Evolutionary conservation across 176 grass and related monocot species (phyloP).

Genomic region (Triticum dicoccoides): DNA sequence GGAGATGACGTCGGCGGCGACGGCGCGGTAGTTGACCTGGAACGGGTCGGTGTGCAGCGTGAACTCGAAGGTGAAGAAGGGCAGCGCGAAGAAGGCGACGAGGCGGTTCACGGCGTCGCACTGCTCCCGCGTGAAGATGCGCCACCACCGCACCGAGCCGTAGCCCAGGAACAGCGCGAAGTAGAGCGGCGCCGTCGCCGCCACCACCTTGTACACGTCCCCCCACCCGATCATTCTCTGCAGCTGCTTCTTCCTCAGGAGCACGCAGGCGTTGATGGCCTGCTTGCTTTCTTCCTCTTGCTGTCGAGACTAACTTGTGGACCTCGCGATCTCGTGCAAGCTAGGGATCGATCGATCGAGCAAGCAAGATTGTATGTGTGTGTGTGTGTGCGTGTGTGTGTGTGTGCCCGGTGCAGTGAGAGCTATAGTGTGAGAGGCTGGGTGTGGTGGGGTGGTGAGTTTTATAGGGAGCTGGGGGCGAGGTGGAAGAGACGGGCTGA

Average conservation of each 20-base stretch:
- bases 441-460: background rate
- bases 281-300: background rate
- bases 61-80: conserved; percentile 95
- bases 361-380: no score
- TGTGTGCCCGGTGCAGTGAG: background rate
- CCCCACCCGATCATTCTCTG: conserved; percentile 85
- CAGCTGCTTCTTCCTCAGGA: no score
- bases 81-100: conserved; percentile 79
- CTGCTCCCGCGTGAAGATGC: conserved; percentile 80
- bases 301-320: background rate
- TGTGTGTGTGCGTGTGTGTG: background rate
- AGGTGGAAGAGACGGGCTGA: background rate
- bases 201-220: conserved; percentile 87
- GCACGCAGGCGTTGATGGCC: no score
- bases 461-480: conserved; percentile 24
- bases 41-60: conserved; percentile 94
- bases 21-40: conserved; percentile 81
- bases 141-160: conserved; percentile 89
- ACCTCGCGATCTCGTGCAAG: background rate
- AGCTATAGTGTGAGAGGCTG: background rate
- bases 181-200: conserved; percentile 82
- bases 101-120: conserved; percentile 94
- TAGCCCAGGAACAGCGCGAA: conserved; percentile 78
- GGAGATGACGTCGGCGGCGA: conserved; percentile 84
- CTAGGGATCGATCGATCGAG: background rate